Percentiles rank a stretch among this genome's conserved stretches.
Evolutionary conservation across 2,329 filamentous ascomycete genomes (phyloP).

Genomic region (Balansia obtecta): DNA sequence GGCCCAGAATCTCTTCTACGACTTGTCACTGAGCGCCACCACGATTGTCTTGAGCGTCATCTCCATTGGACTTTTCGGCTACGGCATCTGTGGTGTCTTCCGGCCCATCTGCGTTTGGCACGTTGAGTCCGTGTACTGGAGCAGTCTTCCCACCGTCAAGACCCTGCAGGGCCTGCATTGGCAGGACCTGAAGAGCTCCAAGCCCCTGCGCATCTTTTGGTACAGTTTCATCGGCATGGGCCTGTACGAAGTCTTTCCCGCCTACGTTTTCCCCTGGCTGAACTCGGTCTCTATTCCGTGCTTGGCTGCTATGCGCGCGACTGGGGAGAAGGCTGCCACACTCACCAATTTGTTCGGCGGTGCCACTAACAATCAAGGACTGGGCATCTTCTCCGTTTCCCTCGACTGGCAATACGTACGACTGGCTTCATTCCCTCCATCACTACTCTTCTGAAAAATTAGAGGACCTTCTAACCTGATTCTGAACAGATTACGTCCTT

Average conservation of each 20-base stretch:
- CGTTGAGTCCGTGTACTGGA: slow-evolving; percentile 44
- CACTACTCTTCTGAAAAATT: too few species aligned
- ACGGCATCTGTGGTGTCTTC: slow-evolving; percentile 39
- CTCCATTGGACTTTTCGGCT: slow-evolving; percentile 43
- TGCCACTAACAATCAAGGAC: slow-evolving; percentile 22
- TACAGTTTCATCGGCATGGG: slow-evolving; percentile 36
- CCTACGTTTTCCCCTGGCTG: slow-evolving; percentile 43
- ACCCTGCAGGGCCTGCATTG: slow-evolving; percentile 42
- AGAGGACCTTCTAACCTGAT: too few species aligned
- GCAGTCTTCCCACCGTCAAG: slow-evolving; percentile 38
- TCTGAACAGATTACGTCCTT: background rate
- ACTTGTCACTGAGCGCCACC: slow-evolving; percentile 28
- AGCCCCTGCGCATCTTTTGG: slow-evolving; percentile 40
- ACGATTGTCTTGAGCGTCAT: slow-evolving; percentile 35
- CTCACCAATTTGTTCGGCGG: slow-evolving; percentile 24
- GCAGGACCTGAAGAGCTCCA: slow-evolving; percentile 35
- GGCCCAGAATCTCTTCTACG: slow-evolving; percentile 38
- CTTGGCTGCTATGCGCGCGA: slow-evolving; percentile 31
- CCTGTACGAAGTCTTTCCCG: slow-evolving; percentile 39
- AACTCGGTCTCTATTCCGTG: slow-evolving; percentile 43
- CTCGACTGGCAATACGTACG: slow-evolving; percentile 31
- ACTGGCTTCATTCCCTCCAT: too few species aligned
- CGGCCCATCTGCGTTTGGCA: slow-evolving; percentile 43
- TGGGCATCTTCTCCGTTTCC: slow-evolving; percentile 27
- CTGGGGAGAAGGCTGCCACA: background rate